Evolutionary conservation across 257 asterid genomes (phyloP), one percentile per base, ranked within the genome.

Genomic region (Handroanthus guayacan): DNA sequence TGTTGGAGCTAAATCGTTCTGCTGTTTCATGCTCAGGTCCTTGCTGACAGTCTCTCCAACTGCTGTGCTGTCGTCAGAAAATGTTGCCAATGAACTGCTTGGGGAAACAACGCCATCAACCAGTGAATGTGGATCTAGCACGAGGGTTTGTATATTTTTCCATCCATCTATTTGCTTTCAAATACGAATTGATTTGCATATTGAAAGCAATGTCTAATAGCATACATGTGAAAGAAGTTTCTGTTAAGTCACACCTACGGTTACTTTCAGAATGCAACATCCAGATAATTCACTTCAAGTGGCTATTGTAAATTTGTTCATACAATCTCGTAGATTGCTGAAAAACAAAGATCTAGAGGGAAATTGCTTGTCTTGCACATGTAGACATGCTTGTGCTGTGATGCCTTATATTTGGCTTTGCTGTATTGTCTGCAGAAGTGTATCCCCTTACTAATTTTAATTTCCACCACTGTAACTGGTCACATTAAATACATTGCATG

Each of bases 101-200:
- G 86, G 84, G 69, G 95, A 87, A 81, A 63, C 87, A 48, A 84
- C 90, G 12, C 82, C 94, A 51, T 85, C 90, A 71, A 78, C 86
- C 78, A 90, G 95, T 82, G 98, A 89, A 78, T 89, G 88, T 75
- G 97, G 88, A 75, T 84, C 94, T 55, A 86, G 91, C 84, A 71
- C 73, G 69, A 86, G 88, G 92, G 97, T 94, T 54, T 83, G 91
- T 84, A 6, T 72, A 51, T 60, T 71, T 65, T 17, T 74, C 71
- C 63, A 37, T 66, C 73, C 67, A 8, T 75, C 14, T 61, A 37
- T 60, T 65, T 66, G 55, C 54, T 60, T 38, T 44, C 39, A 14
- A 37, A 20, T 60, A 52, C 44, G 5, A 41, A 48, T 55, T 74
- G n/a, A 71, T 60, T 56, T 62, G 83, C 71, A 18, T 43, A 37